Percentiles rank a stretch among this genome's conserved stretches.
phyloP scores from a whole-genome alignment of 1,284 basidiomycete genomes.

The Entoloma clypeatum region DNA sequence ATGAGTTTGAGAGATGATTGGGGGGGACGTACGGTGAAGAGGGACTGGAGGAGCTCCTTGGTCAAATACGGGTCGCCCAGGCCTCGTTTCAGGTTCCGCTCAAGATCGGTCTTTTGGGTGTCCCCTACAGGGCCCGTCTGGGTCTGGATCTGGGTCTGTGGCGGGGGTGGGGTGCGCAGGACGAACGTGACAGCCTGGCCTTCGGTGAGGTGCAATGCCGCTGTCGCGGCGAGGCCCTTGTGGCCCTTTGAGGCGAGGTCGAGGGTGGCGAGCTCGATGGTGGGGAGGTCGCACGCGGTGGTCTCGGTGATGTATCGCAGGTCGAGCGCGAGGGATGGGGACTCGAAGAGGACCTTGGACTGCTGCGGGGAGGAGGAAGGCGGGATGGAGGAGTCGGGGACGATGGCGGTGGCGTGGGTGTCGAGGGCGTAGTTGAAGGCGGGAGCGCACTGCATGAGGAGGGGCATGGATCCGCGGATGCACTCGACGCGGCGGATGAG shows the following conservation, averaged over 20 bases:
- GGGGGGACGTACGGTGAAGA: constrained; percentile 44
- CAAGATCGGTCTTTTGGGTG: constrained; percentile 21
- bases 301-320: constrained; percentile 69
- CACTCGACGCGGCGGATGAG: constrained; percentile 80
- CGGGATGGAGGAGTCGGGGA: constrained; percentile 43
- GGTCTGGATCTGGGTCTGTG: constrained; percentile 9
- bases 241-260: constrained; percentile 67
- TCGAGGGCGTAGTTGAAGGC: constrained; percentile 90
- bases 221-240: constrained; percentile 51
- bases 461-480: constrained; percentile 72
- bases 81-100: constrained; percentile 18
- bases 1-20: not conserved
- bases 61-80: constrained; percentile 53
- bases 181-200: constrained; percentile 87
- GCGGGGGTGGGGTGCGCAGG: constrained; percentile 60
- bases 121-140: not conserved
- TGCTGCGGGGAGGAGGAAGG: constrained; percentile 28
- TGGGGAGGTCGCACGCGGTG: constrained; percentile 42
- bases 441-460: constrained; percentile 84
- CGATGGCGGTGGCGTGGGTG: constrained; percentile 59
- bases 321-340: constrained; percentile 63
- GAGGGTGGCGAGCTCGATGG: constrained; percentile 59
- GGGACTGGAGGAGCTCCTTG: constrained; percentile 50
- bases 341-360: constrained; percentile 69
- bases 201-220: constrained; percentile 63